Evolutionary conservation across 306 rosid species (phyloP), one percentile per base, ranked within the genome.

Genomic region (Albizia julibrissin): DNA sequence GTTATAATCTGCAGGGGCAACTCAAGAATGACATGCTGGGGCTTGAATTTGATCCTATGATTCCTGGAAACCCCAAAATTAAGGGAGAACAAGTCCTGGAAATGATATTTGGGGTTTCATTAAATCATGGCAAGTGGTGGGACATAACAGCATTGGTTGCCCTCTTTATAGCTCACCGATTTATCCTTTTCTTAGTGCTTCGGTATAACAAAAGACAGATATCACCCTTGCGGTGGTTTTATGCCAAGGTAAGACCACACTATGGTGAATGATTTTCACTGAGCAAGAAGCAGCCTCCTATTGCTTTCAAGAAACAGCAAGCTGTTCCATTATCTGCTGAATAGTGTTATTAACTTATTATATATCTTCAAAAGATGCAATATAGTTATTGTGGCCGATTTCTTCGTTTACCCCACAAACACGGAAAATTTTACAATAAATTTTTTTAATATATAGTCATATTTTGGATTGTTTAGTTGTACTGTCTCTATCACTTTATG

Each of bases 21-120:
- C 76, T 82, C 72, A 86, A 86, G 68, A 86, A 86, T 83, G 86
- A 86, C 72, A 79, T 86, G 84, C 21, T 86, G 56, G 89, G 89
- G 14, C 79, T 86, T 22, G 89, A 86, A 68, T 82, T 86, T 27
- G 82, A 82, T 62, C 50, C 80, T 39, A 19, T 82, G 21, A 19
- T 76, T 16, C 79, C 84, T 3, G 86, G 80, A 12, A 54, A 65
- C 33, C 76, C 84, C 16, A 86, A 79, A 64, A 19, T 69, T 22
- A 82, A 54, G 59, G 89, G 89, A 21, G 75, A 70, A 58, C 43
- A 59, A 13, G 33, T 75, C 6, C 40, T 86, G 14, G 39, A 56
- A 62, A 3, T 75, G 64, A 15, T 34, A 2, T 69, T 59, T 71
- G 84, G 82, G 46, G 54, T 86, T 13, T 80, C 89, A 3, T 10